Base-by-base conservation (phyloP, 495 filamentous ascomycete species). In the Zalerion maritima region DNA sequence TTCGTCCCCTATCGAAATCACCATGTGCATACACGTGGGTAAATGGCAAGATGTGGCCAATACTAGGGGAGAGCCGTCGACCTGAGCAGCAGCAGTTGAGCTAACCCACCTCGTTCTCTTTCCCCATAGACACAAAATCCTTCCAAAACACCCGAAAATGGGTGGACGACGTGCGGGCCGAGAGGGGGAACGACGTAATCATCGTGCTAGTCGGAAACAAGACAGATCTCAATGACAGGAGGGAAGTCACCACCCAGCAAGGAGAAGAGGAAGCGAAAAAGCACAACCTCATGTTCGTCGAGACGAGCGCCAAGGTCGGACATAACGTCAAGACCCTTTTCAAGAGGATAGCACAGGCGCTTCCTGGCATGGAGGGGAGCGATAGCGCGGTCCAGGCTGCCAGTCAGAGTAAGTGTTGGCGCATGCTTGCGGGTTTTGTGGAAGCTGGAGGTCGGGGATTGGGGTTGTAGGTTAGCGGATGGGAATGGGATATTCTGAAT, bases 121-220 rank as follows among this genome's bases (percentile, higher is more conserved):
- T n/a, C 8, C 26, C 26, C 23, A 10, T 33, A 76, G 72, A 86
- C 50, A 73, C 77, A 35, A 93, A 93, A 52, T 86, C 81, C 34
- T 97, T 97, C 67, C 76, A 89, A 48, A 94, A 97, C 55, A 96
- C 89, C 15, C 69, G 82, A 36, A 97, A 97, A 74, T 97, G 89
- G 89, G 89, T 97, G 28, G 89, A 97, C 47, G 89, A 97, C 50
- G 89, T 97, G 27, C 76, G 89, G 22, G 85, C 85, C 19, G 89
- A 97, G 62, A 73, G 89, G 36, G 89, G 89, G 2, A 91, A 89
- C 58, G 89, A 97, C 49, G 89, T 97, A 22, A 97, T 97, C 40
- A 94, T 97, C 47, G 89, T 97, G 32, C 64, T 97, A 11, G 89
- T 97, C 19, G 89, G 89, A 38, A 97, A 97, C 66, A 97, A 97